Evolutionary conservation across 2,329 filamentous ascomycete species (phyloP).

Genomic region (Fusarium lyarnte): DNA sequence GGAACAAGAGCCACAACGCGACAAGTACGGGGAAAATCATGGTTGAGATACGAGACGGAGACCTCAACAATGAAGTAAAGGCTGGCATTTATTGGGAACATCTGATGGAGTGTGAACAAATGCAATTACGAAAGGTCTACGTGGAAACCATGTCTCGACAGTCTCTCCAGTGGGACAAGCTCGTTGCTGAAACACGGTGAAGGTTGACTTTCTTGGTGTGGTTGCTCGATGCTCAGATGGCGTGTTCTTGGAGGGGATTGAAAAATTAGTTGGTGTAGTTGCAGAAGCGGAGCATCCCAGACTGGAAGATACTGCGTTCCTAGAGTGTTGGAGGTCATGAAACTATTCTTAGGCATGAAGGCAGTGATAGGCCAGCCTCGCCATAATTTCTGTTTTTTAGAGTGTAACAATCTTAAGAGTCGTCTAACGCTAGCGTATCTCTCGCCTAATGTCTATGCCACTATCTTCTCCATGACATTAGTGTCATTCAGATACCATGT

Average conservation of each 20-base stretch:
- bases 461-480: not conserved
- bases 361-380: no score
- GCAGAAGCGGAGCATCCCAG: not conserved
- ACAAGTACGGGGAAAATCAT: no score
- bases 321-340: no score
- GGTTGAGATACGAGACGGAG: no score
- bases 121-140: not conserved
- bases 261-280: not conserved
- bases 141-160: not conserved
- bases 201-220: not conserved
- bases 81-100: not conserved
- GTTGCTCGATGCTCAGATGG: not conserved
- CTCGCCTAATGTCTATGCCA: not conserved
- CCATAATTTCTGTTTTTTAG: no score
- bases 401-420: no score
- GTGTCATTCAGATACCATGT: constrained; percentile 18
- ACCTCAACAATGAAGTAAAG: not conserved
- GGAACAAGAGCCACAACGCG: no score
- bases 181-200: not conserved
- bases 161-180: not conserved
- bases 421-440: no score
- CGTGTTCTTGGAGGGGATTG: not conserved
- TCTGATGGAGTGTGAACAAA: not conserved
- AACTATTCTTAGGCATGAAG: no score
- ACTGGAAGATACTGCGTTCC: not conserved